A percentile compares a stretch with the other conserved stretches of the same genome.
Conservation (phyloP, 2,329 filamentous ascomycete genomes). For the Massarina eburnea region DNA sequence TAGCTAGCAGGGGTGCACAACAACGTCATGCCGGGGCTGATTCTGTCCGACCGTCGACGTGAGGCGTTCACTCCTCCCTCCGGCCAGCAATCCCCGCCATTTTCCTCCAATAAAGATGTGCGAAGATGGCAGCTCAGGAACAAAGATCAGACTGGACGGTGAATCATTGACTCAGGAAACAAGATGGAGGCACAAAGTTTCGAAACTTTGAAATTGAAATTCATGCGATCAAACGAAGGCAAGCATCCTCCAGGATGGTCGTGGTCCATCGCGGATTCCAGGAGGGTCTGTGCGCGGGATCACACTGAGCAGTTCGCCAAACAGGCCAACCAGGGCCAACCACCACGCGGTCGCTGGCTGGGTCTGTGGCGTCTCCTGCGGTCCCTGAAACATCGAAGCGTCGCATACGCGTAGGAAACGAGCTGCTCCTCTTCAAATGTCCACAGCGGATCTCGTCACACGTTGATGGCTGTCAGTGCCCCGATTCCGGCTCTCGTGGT, state of each 20-base stretch:
- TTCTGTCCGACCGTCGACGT: neutral
- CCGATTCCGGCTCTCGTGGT: slow-evolving; percentile 4
- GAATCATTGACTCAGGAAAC: slow-evolving; percentile 6
- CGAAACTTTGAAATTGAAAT: slow-evolving; percentile 6
- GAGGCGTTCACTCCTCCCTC: slow-evolving; percentile 7
- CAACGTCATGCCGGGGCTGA: slow-evolving; percentile 7
- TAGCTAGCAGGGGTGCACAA: slow-evolving; percentile 7
- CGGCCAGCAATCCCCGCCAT: neutral
- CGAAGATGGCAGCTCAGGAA: slow-evolving; percentile 1
- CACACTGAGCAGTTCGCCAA: neutral
- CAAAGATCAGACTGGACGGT: neutral
- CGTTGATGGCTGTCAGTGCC: slow-evolving; percentile 2
- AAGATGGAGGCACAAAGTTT: slow-evolving; percentile 7
- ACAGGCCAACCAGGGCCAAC: slow-evolving; percentile 1
- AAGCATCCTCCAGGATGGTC: slow-evolving; percentile 3
- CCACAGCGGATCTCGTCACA: neutral
- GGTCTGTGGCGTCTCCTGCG: slow-evolving; percentile 1
- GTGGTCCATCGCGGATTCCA: slow-evolving; percentile 5
- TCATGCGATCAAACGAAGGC: slow-evolving; percentile 6
- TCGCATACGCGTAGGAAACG: slow-evolving; percentile 25
- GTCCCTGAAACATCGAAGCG: slow-evolving; percentile 29
- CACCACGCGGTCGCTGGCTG: slow-evolving; percentile 8
- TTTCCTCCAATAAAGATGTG: slow-evolving; percentile 5
- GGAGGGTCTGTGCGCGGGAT: slow-evolving; percentile 4
- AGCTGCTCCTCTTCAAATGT: neutral